Evolutionary conservation across 2,329 filamentous ascomycete genomes (phyloP).

Genomic region (Parasarocladium wereldwijsianum): DNA sequence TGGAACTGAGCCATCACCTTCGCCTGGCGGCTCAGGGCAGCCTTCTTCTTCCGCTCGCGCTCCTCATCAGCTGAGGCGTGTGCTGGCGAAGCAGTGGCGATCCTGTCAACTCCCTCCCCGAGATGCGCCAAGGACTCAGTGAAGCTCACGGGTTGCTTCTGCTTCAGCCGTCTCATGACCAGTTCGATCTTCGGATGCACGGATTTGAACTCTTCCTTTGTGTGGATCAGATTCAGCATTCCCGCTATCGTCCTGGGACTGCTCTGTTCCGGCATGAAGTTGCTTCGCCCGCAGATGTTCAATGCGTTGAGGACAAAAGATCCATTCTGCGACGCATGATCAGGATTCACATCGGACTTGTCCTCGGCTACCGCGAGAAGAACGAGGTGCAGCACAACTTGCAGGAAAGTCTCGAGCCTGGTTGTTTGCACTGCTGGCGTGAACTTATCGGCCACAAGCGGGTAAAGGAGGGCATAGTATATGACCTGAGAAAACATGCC

Average conservation of each 20-base stretch:
- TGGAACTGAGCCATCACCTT: conserved; percentile 97
- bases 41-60: conserved; percentile 74
- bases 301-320: conserved; percentile 67
- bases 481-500: conserved; percentile 81
- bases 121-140: conserved; percentile 48
- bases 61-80: conserved; percentile 54
- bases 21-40: conserved; percentile 77
- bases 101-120: conserved; percentile 58
- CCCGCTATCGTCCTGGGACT: conserved; percentile 48
- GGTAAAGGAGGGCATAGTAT: conserved; percentile 76
- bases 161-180: conserved; percentile 71
- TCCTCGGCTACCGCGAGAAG: conserved; percentile 82
- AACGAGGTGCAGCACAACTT: conserved; percentile 77
- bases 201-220: conserved; percentile 61
- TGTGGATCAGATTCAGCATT: conserved; percentile 45
- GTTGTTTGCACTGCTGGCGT: conserved; percentile 67
- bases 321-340: conserved; percentile 27
- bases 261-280: conserved; percentile 41
- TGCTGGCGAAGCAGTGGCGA: conserved; percentile 73
- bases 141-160: conserved; percentile 64
- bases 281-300: conserved; percentile 44
- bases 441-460: conserved; percentile 50
- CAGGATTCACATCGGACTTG: conserved; percentile 38
- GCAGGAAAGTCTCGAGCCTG: conserved; percentile 78
- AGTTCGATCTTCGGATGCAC: conserved; percentile 75